These are phyloP conservation scores for Torulaspora microellipsoides DNA, from an alignment of 805 yeast species.

Conservation along the genomic window DNA sequence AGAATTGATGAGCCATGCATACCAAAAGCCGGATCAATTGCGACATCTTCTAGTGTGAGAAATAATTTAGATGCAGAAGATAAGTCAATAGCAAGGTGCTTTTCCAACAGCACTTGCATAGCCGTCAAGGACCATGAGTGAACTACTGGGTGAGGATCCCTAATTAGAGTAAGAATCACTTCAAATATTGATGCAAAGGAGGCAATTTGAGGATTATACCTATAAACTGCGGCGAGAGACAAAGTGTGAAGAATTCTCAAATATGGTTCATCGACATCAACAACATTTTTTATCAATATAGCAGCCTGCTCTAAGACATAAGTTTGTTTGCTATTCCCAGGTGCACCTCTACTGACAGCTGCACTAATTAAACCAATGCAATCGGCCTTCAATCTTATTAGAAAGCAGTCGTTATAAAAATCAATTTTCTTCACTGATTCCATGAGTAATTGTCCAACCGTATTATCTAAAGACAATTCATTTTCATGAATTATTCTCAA, in stretches of 20 bases:
- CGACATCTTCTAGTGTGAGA: conserved; percentile 37
- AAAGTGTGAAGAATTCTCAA: conserved; percentile 56
- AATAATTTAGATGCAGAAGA: conserved; percentile 43
- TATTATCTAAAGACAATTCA: conserved; percentile 27
- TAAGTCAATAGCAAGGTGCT: conserved; percentile 46
- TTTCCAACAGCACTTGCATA: conserved; percentile 50
- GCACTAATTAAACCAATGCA: conserved; percentile 51
- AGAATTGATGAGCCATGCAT: conserved; percentile 40
- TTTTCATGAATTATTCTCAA: conserved; percentile 29
- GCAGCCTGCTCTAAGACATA: conserved; percentile 41
- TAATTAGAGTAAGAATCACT: conserved; percentile 53
- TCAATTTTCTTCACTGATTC: conserved; percentile 48
- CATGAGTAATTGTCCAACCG: conserved; percentile 43
- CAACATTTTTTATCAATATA: conserved; percentile 58
- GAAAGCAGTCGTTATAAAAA: conserved; percentile 35
- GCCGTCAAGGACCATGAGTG: conserved; percentile 69
- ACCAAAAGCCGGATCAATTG: conserved; percentile 48
- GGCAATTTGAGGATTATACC: conserved; percentile 36
- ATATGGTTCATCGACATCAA: conserved; percentile 59
- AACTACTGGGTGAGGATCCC: conserved; percentile 83
- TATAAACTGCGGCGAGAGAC: conserved; percentile 45
- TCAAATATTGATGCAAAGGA: conserved; percentile 47
- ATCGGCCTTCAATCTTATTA: conserved; percentile 49
- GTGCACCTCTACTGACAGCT: conserved; percentile 24
- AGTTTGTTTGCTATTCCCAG: conserved; percentile 6